Evolutionary conservation across 208 protist genomes (phyloP), one percentile per base, ranked within the genome.

Genomic region (Tritrichomonas musculus): DNA sequence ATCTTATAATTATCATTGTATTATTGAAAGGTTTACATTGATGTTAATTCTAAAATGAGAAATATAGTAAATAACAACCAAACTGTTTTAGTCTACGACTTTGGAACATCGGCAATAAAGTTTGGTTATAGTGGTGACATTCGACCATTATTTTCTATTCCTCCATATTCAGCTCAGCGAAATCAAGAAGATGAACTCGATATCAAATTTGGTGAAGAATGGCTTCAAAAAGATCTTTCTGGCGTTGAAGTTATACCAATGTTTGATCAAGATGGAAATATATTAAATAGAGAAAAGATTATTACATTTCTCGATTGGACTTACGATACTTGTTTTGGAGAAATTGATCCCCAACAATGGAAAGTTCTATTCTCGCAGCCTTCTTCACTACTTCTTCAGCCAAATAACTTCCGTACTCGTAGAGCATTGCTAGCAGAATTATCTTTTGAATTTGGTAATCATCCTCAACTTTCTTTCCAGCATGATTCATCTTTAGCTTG

Each of bases 281-380:
- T 82, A 9, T 50, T 20, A 13, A n/a, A 88, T 13, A 44, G n/a
- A 20, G 77, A 88, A 33, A 57, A 33, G 41, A 25, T 88, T 88
- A n/a, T 57, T 11, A 5, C 77, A 33, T 88, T 88, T 47, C 57
- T 88, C 41, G 77, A 88, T 88, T 88, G 77, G 77, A 69, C 64
- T 8, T 69, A 69, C 27, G 41, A n/a, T 60, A 44, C 27, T 30
- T 55, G 41, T 60, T 44, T 88, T 50, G 41, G 47, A 5, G 25
- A 88, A 88, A 53, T 88, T 30, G 77, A 88, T 47, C 41, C 44
- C 1, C 41, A 17, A 33, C 17, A 50, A 57, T 57, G 47, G 8
- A 39, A 33, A 88, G 47, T 88, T 27, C 77, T 60, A 27, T 88
- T 36, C 57, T 88, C 44, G 39, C 47, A 57, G 47, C 77, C 13